Conservation (phyloP, 2,329 filamentous ascomycete species). For the Monilinia polystroma region DNA sequence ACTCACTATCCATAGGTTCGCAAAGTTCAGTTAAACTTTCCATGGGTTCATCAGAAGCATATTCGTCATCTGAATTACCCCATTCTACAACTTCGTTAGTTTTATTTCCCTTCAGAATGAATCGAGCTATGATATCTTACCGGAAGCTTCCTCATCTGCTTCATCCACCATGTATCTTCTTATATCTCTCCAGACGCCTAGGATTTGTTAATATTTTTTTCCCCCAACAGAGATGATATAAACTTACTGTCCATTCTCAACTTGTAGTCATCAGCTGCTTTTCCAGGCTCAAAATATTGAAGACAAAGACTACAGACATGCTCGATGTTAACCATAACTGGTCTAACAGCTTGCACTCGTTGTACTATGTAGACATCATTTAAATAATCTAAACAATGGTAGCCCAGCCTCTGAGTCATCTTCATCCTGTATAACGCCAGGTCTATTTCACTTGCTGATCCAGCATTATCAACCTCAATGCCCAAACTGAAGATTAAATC, state of each 20-base stretch:
- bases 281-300: constrained; percentile 32
- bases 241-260: constrained; percentile 30
- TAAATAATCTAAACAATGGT: constrained; percentile 38
- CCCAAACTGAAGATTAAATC: constrained; percentile 30
- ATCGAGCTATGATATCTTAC: constrained; percentile 33
- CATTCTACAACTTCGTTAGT: constrained; percentile 34
- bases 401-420: constrained; percentile 32
- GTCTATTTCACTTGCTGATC: constrained; percentile 26
- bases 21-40: constrained; percentile 51
- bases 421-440: neutral
- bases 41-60: constrained; percentile 54
- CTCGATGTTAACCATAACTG: constrained; percentile 34
- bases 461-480: constrained; percentile 25
- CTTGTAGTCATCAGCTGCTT: constrained; percentile 27
- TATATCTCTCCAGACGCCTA: constrained; percentile 33
- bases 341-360: constrained; percentile 35
- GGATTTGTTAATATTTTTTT: constrained; percentile 23
- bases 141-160: constrained; percentile 43
- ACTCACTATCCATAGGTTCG: constrained; percentile 44
- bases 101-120: neutral
- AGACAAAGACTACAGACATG: constrained; percentile 33
- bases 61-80: constrained; percentile 40
- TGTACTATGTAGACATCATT: constrained; percentile 36
- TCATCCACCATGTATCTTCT: constrained; percentile 41
- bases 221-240: neutral